A percentile compares a stretch with the other conserved stretches of the same genome.
Conservation (phyloP, 164 flowering plant genomes). For the Sedum album region DNA sequence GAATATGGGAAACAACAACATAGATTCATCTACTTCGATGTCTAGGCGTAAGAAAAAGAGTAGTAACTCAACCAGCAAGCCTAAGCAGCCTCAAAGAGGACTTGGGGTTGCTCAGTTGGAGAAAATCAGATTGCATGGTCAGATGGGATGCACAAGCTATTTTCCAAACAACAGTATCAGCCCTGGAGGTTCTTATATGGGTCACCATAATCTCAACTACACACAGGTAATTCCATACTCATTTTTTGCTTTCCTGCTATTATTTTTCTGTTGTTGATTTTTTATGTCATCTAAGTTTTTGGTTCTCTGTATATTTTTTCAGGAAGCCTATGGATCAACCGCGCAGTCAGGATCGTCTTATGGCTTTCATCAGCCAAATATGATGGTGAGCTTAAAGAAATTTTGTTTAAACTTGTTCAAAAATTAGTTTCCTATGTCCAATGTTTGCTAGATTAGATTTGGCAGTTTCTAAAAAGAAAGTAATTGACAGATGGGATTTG, state of each 20-base stretch:
- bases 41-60: slow-evolving; percentile 66
- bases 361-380: slow-evolving; percentile 36
- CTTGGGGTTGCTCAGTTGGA: slow-evolving; percentile 96
- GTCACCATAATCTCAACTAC: slow-evolving; percentile 17
- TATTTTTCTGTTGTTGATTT: not conserved
- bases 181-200: slow-evolving; percentile 4
- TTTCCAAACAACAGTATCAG: not conserved
- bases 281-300: slow-evolving; percentile 5
- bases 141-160: slow-evolving; percentile 28
- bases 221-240: not conserved
- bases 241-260: not conserved
- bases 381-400: slow-evolving; percentile 39
- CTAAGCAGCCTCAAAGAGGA: slow-evolving; percentile 92
- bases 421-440: too few relatives aligned
- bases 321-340: slow-evolving; percentile 28
- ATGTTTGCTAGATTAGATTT: not conserved
- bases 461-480: not conserved
- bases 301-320: slow-evolving; percentile 31
- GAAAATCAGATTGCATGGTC: slow-evolving; percentile 74
- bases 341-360: slow-evolving; percentile 27
- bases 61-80: slow-evolving; percentile 44
- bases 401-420: not conserved
- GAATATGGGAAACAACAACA: slow-evolving; percentile 40
- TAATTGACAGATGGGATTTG: slow-evolving; percentile 42
- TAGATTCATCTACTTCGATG: slow-evolving; percentile 13